phyloP scores from a whole-genome alignment of 805 yeast species.

The Myxozyma neotropica region DNA sequence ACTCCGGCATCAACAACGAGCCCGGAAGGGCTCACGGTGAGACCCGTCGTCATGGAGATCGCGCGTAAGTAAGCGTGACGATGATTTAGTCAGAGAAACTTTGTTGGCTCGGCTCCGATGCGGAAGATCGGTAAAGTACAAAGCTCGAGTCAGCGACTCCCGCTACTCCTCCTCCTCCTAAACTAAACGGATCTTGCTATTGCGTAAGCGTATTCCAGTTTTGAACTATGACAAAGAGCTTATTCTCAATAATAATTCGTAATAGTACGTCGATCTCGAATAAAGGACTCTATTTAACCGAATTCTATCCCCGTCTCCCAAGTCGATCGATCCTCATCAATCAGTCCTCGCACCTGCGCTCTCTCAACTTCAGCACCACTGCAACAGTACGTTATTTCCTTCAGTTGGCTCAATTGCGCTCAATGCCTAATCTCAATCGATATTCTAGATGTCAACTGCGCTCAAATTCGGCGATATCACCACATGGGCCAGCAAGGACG shows the following conservation, averaged over 20 bases:
- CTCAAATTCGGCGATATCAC: conserved; percentile 16
- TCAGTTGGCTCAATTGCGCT: neutral
- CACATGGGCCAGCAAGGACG: conserved; percentile 34
- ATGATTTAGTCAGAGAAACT: neutral
- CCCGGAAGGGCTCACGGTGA: too few relatives aligned
- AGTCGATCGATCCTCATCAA: neutral
- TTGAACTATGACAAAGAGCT: neutral
- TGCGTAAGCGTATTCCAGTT: neutral
- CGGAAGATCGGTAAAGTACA: neutral
- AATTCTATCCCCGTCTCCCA: neutral
- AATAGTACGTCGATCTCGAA: neutral
- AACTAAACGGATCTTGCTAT: too few relatives aligned
- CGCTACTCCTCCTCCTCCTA: too few relatives aligned
- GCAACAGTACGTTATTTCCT: too few relatives aligned
- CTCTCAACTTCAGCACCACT: too few relatives aligned
- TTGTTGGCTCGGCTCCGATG: neutral
- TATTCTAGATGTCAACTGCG: neutral
- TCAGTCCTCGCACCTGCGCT: too few relatives aligned
- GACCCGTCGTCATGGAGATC: too few relatives aligned
- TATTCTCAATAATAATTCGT: conserved; percentile 3
- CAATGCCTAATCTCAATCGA: neutral
- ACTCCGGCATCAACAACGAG: too few relatives aligned
- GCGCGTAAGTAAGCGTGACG: neutral
- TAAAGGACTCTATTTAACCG: neutral
- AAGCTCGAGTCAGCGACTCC: neutral